These are phyloP conservation scores for Phialocephala sp. DNA, from an alignment of 2,329 filamentous ascomycete genomes.

Conservation along the genomic window DNA sequence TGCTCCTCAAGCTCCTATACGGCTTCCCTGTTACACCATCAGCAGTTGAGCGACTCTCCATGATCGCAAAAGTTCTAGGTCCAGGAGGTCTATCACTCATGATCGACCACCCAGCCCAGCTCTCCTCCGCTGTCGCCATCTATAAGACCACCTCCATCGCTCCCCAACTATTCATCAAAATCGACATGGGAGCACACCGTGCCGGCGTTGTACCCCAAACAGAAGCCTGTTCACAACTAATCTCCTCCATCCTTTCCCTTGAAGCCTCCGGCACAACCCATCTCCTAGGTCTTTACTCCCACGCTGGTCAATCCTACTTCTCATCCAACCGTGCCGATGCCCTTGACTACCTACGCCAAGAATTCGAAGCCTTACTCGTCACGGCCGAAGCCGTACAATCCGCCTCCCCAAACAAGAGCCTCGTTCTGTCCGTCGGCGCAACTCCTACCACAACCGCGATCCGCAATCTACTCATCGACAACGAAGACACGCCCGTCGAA, in stretches of 20 bases:
- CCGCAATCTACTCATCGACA: constrained; percentile 57
- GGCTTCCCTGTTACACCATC: constrained; percentile 71
- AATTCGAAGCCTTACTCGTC: constrained; percentile 60
- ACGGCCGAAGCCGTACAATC: constrained; percentile 49
- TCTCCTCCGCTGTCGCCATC: constrained; percentile 55
- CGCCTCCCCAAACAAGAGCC: constrained; percentile 29
- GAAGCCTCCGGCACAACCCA: constrained; percentile 46
- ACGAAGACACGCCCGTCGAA: constrained; percentile 34
- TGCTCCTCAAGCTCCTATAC: constrained; percentile 51
- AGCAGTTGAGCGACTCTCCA: constrained; percentile 62
- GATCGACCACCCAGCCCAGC: constrained; percentile 70
- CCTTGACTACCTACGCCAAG: constrained; percentile 61
- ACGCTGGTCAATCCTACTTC: constrained; percentile 75
- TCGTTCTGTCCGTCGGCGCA: constrained; percentile 67
- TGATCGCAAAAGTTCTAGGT: constrained; percentile 61
- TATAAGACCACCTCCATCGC: constrained; percentile 50
- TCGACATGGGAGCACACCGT: constrained; percentile 75
- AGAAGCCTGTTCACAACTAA: constrained; percentile 51
- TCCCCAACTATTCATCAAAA: constrained; percentile 70
- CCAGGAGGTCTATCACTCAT: constrained; percentile 65
- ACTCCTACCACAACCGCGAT: constrained; percentile 75
- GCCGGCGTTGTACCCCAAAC: constrained; percentile 67
- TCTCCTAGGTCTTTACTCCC: constrained; percentile 72
- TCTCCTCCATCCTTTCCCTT: constrained; percentile 51
- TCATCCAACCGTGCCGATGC: constrained; percentile 61